Evolutionary conservation across 2,329 filamentous ascomycete genomes (phyloP).

Genomic region (Erysiphe pulchra): DNA sequence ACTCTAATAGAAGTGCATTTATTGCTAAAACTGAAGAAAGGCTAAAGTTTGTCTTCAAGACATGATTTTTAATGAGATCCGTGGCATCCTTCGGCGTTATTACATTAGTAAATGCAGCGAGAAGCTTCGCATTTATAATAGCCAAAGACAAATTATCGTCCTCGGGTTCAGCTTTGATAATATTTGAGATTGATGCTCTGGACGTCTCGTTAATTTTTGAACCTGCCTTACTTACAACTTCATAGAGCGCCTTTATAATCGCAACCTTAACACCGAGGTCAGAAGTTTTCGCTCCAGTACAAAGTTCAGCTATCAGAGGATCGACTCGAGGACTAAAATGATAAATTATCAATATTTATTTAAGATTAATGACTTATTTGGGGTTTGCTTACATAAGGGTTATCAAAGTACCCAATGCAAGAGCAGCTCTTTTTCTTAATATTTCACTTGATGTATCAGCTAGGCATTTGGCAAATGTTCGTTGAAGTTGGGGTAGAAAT

Average conservation of each 20-base stretch:
- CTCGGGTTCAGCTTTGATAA: conserved; percentile 69
- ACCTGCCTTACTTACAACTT: conserved; percentile 87
- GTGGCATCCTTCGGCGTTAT: conserved; percentile 46
- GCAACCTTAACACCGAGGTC: conserved; percentile 75
- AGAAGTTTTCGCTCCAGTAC: conserved; percentile 79
- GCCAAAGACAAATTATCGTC: conserved; percentile 54
- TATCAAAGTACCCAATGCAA: conserved; percentile 83
- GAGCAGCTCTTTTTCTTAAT: conserved; percentile 66
- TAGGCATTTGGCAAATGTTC: conserved; percentile 88
- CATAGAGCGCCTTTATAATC: conserved; percentile 91
- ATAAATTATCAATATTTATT: not conserved
- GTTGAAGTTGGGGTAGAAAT: conserved; percentile 85
- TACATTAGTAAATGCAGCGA: conserved; percentile 75
- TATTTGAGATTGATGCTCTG: conserved; percentile 54
- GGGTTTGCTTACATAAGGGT: conserved; percentile 38
- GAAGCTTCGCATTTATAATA: conserved; percentile 70
- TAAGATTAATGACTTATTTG: not conserved
- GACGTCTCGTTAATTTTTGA: conserved; percentile 85
- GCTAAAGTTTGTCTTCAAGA: conserved; percentile 51
- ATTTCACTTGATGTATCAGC: conserved; percentile 82
- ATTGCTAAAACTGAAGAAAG: conserved; percentile 62
- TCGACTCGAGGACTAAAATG: conserved; percentile 47
- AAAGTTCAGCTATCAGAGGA: conserved; percentile 72
- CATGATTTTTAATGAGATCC: conserved; percentile 37
- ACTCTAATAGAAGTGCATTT: conserved; percentile 70